These are phyloP conservation scores for Glycine tomentella DNA, from an alignment of 306 rosid species.

Conservation along the genomic window DNA sequence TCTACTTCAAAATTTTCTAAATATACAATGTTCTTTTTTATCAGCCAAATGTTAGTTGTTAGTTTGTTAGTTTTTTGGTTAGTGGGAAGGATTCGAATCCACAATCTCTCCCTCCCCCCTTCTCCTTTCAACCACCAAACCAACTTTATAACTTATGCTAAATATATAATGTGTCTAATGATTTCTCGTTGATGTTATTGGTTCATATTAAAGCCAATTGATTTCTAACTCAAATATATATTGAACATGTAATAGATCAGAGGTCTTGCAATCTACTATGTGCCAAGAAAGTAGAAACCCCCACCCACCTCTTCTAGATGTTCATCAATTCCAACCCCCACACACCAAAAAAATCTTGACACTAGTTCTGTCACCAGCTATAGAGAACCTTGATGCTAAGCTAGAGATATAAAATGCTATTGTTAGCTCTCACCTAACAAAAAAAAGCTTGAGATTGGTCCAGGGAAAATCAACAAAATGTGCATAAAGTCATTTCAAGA, in stretches of 20 bases:
- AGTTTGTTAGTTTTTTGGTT: no score
- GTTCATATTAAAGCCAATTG: slow-evolving; percentile 15
- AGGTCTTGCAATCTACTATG: neutral
- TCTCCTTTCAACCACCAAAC: no score
- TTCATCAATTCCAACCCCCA: neutral
- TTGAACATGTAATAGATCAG: neutral
- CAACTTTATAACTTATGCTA: neutral
- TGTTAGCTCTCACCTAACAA: no score
- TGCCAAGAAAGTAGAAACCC: neutral
- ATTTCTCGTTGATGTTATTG: neutral
- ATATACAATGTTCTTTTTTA: no score
- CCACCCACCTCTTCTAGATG: neutral
- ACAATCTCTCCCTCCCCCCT: no score
- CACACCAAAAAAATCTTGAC: neutral
- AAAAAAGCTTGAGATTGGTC: no score
- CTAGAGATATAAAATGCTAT: slow-evolving; percentile 9
- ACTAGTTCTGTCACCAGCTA: neutral
- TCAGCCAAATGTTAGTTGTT: no score
- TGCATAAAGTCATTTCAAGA: neutral
- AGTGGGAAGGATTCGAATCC: no score
- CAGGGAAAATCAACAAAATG: slow-evolving; percentile 9
- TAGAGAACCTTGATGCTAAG: slow-evolving; percentile 1
- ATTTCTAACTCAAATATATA: slow-evolving; percentile 18
- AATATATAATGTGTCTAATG: neutral
- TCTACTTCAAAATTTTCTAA: neutral